These are phyloP conservation scores for Vaccinium vitisidaea DNA, from an alignment of 148 eudicot genomes.

Conservation along the genomic window DNA sequence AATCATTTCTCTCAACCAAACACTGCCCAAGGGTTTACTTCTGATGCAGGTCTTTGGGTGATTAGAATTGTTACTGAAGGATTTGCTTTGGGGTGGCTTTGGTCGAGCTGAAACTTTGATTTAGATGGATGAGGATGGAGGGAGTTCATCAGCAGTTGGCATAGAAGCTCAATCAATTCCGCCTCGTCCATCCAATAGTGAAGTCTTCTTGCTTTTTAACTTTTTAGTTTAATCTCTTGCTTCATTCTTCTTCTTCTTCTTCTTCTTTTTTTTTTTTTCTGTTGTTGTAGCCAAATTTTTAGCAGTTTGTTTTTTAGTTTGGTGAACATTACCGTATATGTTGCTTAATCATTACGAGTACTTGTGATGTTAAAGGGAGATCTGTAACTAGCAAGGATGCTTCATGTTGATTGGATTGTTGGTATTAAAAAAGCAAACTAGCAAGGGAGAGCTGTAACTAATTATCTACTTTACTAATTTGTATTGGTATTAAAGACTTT, in stretches of 20 bases:
- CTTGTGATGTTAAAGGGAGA: too few relatives aligned
- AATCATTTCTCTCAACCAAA: neutral
- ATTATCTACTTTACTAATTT: neutral
- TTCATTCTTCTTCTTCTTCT: too few relatives aligned
- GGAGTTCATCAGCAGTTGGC: conserved; percentile 20
- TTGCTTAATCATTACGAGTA: too few relatives aligned
- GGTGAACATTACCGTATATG: neutral
- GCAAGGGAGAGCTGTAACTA: too few relatives aligned
- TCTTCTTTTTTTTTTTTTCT: neutral
- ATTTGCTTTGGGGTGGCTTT: neutral
- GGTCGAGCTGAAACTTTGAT: neutral
- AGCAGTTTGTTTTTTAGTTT: neutral
- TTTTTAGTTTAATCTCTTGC: neutral
- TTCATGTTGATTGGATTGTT: too few relatives aligned
- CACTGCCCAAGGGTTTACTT: neutral
- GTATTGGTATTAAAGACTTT: neutral
- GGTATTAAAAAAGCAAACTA: too few relatives aligned
- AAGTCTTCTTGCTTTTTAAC: conserved; percentile 4
- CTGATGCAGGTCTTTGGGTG: conserved; percentile 8
- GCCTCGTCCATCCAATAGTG: conserved; percentile 4
- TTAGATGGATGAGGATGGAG: conserved; percentile 18
- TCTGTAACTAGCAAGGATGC: too few relatives aligned
- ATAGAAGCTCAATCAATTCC: conserved; percentile 1
- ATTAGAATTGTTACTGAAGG: neutral
- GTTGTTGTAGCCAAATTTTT: neutral